Evolutionary conservation across 305 asterid species (phyloP).

Genomic region (Salvia sclarea): DNA sequence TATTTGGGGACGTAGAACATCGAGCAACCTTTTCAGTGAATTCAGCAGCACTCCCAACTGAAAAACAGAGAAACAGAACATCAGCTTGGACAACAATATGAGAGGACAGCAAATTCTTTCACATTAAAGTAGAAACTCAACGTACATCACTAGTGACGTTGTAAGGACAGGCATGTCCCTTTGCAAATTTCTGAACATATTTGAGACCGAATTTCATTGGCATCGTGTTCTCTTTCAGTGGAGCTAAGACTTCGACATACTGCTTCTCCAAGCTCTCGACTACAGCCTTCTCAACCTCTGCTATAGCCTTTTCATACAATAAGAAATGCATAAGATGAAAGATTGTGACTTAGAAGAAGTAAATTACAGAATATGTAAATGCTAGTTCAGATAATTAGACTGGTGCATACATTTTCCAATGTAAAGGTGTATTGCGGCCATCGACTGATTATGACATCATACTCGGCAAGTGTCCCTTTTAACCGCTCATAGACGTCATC

Average conservation of each 20-base stretch:
- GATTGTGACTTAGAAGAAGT: not conserved
- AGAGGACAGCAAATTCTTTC: not conserved
- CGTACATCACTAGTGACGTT: conserved; percentile 63
- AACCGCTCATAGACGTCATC: conserved; percentile 72
- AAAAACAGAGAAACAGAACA: conserved; percentile 7
- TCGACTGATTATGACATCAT: conserved; percentile 76
- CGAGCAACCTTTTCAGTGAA: conserved; percentile 87
- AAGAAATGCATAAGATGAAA: conserved; percentile 7
- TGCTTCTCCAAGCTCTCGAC: conserved; percentile 85
- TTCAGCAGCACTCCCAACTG: conserved; percentile 87
- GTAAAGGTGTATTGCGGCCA: conserved; percentile 90
- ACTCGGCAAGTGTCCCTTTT: conserved; percentile 74
- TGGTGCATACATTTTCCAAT: conserved; percentile 58
- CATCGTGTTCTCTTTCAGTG: conserved; percentile 74
- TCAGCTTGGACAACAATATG: not conserved
- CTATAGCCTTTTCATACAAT: conserved; percentile 56
- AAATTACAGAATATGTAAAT: not conserved
- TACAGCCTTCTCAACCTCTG: conserved; percentile 86
- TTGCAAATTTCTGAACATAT: conserved; percentile 79
- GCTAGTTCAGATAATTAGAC: not conserved
- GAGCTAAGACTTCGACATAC: conserved; percentile 73
- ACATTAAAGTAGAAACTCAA: not conserved
- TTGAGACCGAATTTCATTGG: conserved; percentile 85
- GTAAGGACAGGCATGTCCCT: conserved; percentile 59
- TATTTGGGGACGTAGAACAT: conserved; percentile 64